phyloP scores from a whole-genome alignment of 2,329 filamentous ascomycete genomes.

The Achaetomium macrosporum region DNA sequence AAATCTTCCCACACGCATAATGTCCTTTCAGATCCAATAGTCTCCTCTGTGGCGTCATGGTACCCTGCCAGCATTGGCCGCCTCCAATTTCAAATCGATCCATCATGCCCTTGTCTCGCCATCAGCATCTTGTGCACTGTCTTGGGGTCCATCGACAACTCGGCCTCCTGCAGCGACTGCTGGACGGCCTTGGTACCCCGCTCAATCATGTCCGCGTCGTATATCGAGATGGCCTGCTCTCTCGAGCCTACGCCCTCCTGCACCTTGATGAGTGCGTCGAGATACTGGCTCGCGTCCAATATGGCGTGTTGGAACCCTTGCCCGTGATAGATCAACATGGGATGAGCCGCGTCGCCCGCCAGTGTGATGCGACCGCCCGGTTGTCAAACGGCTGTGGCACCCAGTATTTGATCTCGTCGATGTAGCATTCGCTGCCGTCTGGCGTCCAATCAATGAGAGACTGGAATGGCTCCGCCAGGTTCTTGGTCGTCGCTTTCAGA shows the following conservation, averaged over 20 bases:
- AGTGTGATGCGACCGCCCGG: conserved; percentile 32
- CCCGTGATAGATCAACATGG: conserved; percentile 41
- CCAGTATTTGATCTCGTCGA: conserved; percentile 36
- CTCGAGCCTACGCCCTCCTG: conserved; percentile 14
- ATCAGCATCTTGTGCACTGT: conserved; percentile 31
- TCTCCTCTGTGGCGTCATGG: too few species aligned
- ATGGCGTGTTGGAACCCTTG: conserved; percentile 42
- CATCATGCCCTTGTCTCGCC: conserved; percentile 21
- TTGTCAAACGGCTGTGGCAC: conserved; percentile 30
- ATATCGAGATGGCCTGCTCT: conserved; percentile 25
- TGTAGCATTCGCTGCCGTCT: conserved; percentile 27
- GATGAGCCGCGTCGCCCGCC: conserved; percentile 37
- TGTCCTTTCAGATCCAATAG: too few species aligned
- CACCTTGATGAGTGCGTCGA: conserved; percentile 29
- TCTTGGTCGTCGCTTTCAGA: conserved; percentile 25
- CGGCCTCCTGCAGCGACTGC: conserved; percentile 31
- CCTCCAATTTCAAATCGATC: background rate
- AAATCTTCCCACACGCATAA: too few species aligned
- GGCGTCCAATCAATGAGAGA: conserved; percentile 33
- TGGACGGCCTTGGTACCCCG: conserved; percentile 32
- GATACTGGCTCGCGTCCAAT: conserved; percentile 34
- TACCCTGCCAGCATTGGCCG: background rate
- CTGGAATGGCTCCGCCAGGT: conserved; percentile 29
- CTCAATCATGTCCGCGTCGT: conserved; percentile 30
- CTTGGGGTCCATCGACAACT: conserved; percentile 28